phyloP scores from a whole-genome alignment of 1,284 basidiomycete genomes.

The Naganishia cerealis region DNA sequence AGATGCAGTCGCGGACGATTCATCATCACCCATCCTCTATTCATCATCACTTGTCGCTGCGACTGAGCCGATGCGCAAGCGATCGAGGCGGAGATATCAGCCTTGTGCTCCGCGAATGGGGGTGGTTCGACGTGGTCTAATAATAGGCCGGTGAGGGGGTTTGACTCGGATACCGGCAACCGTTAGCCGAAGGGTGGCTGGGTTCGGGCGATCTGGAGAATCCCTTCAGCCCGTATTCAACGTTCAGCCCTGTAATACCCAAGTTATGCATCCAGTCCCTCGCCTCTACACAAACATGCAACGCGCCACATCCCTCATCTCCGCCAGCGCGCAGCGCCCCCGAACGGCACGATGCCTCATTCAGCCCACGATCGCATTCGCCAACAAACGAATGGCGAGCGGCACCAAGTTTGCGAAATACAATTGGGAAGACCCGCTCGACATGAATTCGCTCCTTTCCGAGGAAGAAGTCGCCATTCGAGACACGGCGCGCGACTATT shows the following conservation, averaged over 20 bases:
- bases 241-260: neutral
- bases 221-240: neutral
- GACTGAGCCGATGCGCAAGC: slow-evolving; percentile 5
- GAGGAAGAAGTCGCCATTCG: slow-evolving; percentile 88
- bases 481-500: slow-evolving; percentile 80
- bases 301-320: slow-evolving; percentile 2
- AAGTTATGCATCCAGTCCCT: neutral
- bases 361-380: slow-evolving; percentile 11
- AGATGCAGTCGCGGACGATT: slow-evolving; percentile 13
- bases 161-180: slow-evolving; percentile 7
- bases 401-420: slow-evolving; percentile 30
- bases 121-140: neutral
- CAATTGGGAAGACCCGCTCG: slow-evolving; percentile 68
- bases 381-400: slow-evolving; percentile 28
- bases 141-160: neutral
- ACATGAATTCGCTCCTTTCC: slow-evolving; percentile 72
- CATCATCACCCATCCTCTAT: slow-evolving; percentile 25
- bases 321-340: neutral
- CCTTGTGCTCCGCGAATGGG: neutral
- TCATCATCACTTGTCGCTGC: slow-evolving; percentile 21
- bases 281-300: neutral
- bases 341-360: slow-evolving; percentile 6
- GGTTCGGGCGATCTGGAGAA: neutral
- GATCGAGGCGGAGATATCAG: neutral
- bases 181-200: neutral